Evolutionary conservation across 352 stramenopile genomes (phyloP).

Genomic region (Phytopythium vexans): DNA sequence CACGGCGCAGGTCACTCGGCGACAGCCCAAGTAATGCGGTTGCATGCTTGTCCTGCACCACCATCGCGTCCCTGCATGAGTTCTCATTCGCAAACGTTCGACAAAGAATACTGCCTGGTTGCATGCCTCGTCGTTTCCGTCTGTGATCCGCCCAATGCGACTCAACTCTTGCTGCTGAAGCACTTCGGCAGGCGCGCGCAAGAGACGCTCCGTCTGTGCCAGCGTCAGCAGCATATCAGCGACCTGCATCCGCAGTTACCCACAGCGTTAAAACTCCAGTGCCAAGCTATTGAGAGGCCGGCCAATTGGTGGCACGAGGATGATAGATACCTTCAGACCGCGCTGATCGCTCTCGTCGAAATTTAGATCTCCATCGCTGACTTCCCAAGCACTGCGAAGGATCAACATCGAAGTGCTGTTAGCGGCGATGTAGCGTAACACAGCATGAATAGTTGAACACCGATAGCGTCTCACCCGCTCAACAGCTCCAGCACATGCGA

Average conservation of each 20-base stretch:
- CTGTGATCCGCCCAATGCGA: neutral
- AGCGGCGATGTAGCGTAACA: too few relatives aligned
- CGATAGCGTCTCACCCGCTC: constrained; percentile 9
- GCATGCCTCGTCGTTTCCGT: neutral
- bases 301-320: too few relatives aligned
- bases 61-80: neutral
- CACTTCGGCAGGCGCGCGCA: constrained; percentile 8
- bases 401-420: too few relatives aligned
- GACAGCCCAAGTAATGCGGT: constrained; percentile 20
- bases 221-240: constrained; percentile 29
- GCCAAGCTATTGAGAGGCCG: neutral
- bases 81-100: neutral
- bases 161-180: constrained; percentile 1
- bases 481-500: constrained; percentile 24
- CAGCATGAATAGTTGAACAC: too few relatives aligned
- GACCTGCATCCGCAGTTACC: neutral
- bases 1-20: constrained; percentile 9
- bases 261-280: neutral
- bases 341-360: neutral
- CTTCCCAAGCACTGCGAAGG: too few relatives aligned
- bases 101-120: neutral
- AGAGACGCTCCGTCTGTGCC: constrained; percentile 24
- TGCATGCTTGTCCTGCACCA: neutral
- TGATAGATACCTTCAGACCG: neutral
- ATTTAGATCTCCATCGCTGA: neutral